These are phyloP conservation scores for Toxicodendron radicans DNA, from an alignment of 345 rosid species.

Conservation along the genomic window DNA sequence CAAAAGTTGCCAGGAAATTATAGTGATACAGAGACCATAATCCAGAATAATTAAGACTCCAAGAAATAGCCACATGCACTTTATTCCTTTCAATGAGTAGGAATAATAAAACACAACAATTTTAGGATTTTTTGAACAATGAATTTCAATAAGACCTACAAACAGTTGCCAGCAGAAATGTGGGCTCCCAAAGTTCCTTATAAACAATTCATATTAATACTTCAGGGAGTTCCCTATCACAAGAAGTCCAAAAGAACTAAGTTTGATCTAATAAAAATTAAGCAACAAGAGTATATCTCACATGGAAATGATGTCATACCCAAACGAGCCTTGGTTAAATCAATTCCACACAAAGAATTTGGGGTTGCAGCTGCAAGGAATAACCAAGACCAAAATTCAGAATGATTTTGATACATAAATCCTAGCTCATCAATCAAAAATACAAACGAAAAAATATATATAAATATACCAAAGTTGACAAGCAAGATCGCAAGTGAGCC, in stretches of 20 bases:
- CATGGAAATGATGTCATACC: constrained; percentile 41
- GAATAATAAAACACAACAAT: constrained; percentile 3
- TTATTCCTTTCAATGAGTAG: background rate
- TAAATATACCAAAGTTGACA: constrained; percentile 71
- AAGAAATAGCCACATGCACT: background rate
- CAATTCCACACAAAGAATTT: constrained; percentile 57
- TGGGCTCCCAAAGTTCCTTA: background rate
- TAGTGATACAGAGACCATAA: background rate
- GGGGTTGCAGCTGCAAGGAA: constrained; percentile 68
- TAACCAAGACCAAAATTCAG: constrained; percentile 15
- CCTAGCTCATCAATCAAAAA: background rate
- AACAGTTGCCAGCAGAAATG: background rate
- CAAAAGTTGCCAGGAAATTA: background rate
- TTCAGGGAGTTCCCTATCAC: background rate
- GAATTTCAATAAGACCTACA: background rate
- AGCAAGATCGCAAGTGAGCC: constrained; percentile 81
- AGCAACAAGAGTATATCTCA: constrained; percentile 28
- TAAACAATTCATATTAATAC: background rate
- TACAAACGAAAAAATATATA: background rate
- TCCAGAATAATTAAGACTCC: background rate
- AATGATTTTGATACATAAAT: constrained; percentile 8
- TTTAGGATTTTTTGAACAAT: background rate
- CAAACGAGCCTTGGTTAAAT: constrained; percentile 58
- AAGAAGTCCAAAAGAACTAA: background rate
- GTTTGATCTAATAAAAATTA: constrained; percentile 4